Percentiles rank a stretch among this genome's conserved stretches.
These are phyloP conservation scores for Talaromyces sp. DNA, from an alignment of 2,329 filamentous ascomycete species.

Conservation along the genomic window DNA sequence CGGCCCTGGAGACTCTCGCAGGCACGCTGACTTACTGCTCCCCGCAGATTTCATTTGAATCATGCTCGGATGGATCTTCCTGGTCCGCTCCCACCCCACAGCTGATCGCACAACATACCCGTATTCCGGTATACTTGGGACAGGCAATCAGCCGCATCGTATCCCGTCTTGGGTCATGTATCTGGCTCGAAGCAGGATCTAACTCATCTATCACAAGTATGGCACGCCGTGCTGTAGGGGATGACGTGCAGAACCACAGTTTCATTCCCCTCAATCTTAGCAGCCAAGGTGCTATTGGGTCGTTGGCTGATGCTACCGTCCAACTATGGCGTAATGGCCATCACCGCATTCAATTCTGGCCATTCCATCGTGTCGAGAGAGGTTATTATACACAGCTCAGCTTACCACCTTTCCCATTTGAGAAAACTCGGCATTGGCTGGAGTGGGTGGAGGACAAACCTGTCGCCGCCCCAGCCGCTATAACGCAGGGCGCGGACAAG, in stretches of 20 bases:
- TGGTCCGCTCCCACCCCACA: neutral
- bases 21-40: neutral
- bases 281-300: neutral
- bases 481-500: neutral
- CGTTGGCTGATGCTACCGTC: neutral
- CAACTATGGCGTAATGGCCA: neutral
- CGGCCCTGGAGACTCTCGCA: neutral
- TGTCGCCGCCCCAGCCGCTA: neutral
- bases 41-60: neutral
- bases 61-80: neutral
- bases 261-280: neutral
- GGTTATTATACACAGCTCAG: neutral
- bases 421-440: constrained; percentile 31
- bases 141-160: neutral
- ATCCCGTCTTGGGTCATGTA: neutral
- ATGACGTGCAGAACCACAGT: neutral
- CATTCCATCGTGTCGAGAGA: neutral
- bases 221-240: neutral
- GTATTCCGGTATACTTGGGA: neutral
- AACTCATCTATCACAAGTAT: neutral
- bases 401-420: constrained; percentile 37
- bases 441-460: constrained; percentile 14
- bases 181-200: neutral
- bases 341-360: neutral
- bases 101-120: neutral